These are phyloP conservation scores for Protea cynaroides DNA, from an alignment of 164 flowering plant genomes.

Conservation along the genomic window DNA sequence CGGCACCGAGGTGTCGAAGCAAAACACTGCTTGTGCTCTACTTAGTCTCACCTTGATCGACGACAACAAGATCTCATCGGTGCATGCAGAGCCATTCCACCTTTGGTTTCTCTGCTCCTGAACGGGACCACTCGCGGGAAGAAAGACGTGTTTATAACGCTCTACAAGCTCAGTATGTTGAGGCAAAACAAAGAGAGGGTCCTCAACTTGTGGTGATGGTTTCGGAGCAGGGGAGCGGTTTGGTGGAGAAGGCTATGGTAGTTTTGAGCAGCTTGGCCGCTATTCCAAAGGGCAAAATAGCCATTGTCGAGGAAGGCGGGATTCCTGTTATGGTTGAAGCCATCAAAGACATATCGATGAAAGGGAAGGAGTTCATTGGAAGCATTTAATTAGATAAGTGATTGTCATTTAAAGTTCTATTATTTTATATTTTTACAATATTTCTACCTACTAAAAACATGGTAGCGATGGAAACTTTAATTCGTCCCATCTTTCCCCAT, in stretches of 20 bases:
- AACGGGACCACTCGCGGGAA: slow-evolving; percentile 73
- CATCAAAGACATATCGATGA: no score
- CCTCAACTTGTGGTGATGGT: slow-evolving; percentile 53
- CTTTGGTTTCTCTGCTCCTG: slow-evolving; percentile 64
- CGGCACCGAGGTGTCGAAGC: slow-evolving; percentile 83
- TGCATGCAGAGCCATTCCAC: slow-evolving; percentile 93
- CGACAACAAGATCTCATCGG: slow-evolving; percentile 88
- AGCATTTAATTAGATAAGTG: no score
- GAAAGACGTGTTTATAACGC: slow-evolving; percentile 87
- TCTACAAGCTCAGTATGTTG: slow-evolving; percentile 75
- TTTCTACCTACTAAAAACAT: no score
- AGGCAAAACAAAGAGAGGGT: slow-evolving; percentile 83
- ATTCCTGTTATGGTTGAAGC: no score
- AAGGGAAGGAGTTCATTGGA: no score
- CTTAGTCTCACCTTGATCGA: slow-evolving; percentile 71
- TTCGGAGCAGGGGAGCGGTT: no score
- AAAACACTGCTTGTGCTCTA: slow-evolving; percentile 92
- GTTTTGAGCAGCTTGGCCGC: slow-evolving; percentile 76
- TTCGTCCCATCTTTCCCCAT: no score
- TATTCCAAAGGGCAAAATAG: slow-evolving; percentile 48
- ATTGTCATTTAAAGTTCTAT: no score
- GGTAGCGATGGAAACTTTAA: no score
- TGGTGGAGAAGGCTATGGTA: slow-evolving; percentile 99
- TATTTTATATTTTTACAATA: slow-evolving; percentile 9
- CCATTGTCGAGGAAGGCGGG: no score